phyloP scores from a whole-genome alignment of 2,329 filamentous ascomycete species.

The Cladosporium cucumerinum region DNA sequence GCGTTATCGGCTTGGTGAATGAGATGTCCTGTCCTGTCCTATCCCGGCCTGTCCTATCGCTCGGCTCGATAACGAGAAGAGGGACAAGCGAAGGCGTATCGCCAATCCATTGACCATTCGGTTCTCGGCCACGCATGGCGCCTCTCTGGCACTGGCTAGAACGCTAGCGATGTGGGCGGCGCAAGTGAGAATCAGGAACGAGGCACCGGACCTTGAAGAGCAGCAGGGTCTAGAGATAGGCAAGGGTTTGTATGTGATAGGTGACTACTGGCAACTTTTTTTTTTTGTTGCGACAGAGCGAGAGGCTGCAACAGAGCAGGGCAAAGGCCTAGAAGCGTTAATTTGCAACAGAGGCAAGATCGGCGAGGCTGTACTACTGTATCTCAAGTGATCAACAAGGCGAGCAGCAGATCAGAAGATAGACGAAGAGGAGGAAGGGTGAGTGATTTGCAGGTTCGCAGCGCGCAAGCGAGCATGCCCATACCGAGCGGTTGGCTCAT shows the following conservation, averaged over 20 bases:
- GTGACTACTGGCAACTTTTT: slow-evolving; percentile 7
- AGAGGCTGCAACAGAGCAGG: not conserved
- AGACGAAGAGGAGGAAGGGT: not conserved
- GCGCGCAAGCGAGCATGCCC: slow-evolving; percentile 1
- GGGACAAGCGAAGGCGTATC: not conserved
- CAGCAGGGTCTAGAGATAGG: slow-evolving; percentile 1
- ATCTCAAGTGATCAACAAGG: not conserved
- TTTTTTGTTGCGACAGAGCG: not conserved
- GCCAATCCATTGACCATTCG: not conserved
- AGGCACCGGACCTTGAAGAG: not conserved
- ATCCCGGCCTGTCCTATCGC: not conserved
- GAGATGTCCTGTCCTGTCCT: not conserved
- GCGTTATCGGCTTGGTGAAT: not conserved
- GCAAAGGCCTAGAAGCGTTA: not conserved
- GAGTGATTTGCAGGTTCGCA: slow-evolving; percentile 12
- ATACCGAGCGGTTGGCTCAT: not conserved
- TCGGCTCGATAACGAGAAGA: not conserved
- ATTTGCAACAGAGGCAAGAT: not conserved
- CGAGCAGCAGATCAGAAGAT: slow-evolving; percentile 1
- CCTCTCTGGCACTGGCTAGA: slow-evolving; percentile 6
- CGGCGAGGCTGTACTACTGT: not conserved
- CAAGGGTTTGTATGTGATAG: slow-evolving; percentile 1
- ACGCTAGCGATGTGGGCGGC: slow-evolving; percentile 13
- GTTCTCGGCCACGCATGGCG: slow-evolving; percentile 3
- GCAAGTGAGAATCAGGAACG: slow-evolving; percentile 9